phyloP scores from a whole-genome alignment of 2,329 filamentous ascomycete species.

The Trichoderma koningiopsis region DNA sequence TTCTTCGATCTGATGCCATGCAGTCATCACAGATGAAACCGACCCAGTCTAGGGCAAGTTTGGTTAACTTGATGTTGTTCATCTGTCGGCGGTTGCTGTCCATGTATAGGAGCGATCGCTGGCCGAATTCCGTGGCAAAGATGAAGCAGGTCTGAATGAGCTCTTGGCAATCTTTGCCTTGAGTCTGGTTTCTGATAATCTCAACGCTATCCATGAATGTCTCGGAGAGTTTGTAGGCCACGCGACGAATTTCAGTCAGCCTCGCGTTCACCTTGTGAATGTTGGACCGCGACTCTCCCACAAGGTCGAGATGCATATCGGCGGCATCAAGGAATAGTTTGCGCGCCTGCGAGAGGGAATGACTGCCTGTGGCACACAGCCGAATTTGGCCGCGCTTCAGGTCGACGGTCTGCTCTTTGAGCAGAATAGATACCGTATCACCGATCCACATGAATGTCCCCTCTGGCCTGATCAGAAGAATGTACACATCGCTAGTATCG shows the following conservation, averaged over 20 bases:
- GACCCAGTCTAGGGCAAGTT: slow-evolving; percentile 93
- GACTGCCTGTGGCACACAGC: slow-evolving; percentile 84
- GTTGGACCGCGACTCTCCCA: slow-evolving; percentile 91
- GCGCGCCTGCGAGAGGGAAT: slow-evolving; percentile 77
- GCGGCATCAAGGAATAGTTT: slow-evolving; percentile 75
- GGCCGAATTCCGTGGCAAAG: slow-evolving; percentile 98
- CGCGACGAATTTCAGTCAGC: slow-evolving; percentile 91
- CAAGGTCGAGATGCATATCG: slow-evolving; percentile 81
- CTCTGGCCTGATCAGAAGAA: slow-evolving; percentile 83
- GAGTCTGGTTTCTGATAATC: slow-evolving; percentile 83
- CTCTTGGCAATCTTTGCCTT: slow-evolving; percentile 85
- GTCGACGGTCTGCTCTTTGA: slow-evolving; percentile 79
- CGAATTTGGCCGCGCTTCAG: slow-evolving; percentile 84
- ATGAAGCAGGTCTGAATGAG: slow-evolving; percentile 97
- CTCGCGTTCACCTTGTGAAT: slow-evolving; percentile 88
- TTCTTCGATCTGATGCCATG: slow-evolving; percentile 88
- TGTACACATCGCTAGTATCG: slow-evolving; percentile 73
- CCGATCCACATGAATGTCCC: slow-evolving; percentile 80
- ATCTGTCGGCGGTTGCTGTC: slow-evolving; percentile 93
- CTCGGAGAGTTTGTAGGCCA: slow-evolving; percentile 94
- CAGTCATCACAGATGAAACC: slow-evolving; percentile 98
- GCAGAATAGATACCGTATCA: slow-evolving; percentile 67
- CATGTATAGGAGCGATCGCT: slow-evolving; percentile 92
- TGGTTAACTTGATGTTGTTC: slow-evolving; percentile 95
- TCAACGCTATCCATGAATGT: slow-evolving; percentile 99